Conservation (phyloP, 2,329 filamentous ascomycete genomes). For the Calonectria hongkongensis region DNA sequence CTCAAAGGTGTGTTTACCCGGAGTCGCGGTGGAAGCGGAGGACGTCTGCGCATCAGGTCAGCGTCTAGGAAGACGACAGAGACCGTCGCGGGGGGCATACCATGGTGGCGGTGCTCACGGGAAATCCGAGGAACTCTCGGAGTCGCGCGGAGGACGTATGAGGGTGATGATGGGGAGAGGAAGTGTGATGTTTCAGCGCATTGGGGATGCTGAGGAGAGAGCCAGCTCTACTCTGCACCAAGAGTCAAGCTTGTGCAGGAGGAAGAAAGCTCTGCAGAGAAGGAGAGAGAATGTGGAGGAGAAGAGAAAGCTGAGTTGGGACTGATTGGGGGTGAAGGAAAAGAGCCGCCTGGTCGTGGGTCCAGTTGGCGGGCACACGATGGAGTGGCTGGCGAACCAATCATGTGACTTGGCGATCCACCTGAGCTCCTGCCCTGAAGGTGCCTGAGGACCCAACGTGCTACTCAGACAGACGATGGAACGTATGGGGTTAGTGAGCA, state of each 20-base stretch:
- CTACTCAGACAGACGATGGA: not conserved
- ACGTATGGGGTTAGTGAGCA: conserved; percentile 3
- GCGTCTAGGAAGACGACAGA: conserved; percentile 39
- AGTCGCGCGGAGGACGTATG: conserved; percentile 7
- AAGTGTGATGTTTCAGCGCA: conserved; percentile 52
- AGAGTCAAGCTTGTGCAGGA: conserved; percentile 34
- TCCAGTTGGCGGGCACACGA: conserved; percentile 42
- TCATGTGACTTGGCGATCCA: conserved; percentile 43
- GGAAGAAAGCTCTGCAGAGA: conserved; percentile 43
- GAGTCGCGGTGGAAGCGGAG: conserved; percentile 82
- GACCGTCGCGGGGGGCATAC: conserved; percentile 47
- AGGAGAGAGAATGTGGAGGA: conserved; percentile 46
- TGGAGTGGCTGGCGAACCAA: conserved; percentile 45
- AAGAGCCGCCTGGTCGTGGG: conserved; percentile 51
- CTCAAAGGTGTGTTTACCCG: conserved; percentile 84
- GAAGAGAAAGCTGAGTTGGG: conserved; percentile 44
- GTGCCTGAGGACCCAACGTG: conserved; percentile 37
- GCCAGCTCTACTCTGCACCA: conserved; percentile 48
- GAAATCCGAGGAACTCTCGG: not conserved
- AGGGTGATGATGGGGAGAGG: conserved; percentile 31
- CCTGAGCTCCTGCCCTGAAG: conserved; percentile 34
- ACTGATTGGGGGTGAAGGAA: conserved; percentile 54
- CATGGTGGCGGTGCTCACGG: conserved; percentile 45
- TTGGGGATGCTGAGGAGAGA: conserved; percentile 46
- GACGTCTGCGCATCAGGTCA: conserved; percentile 72